Base-by-base conservation (phyloP, 805 yeast genomes). In the Barnettozyma sucrosica region DNA sequence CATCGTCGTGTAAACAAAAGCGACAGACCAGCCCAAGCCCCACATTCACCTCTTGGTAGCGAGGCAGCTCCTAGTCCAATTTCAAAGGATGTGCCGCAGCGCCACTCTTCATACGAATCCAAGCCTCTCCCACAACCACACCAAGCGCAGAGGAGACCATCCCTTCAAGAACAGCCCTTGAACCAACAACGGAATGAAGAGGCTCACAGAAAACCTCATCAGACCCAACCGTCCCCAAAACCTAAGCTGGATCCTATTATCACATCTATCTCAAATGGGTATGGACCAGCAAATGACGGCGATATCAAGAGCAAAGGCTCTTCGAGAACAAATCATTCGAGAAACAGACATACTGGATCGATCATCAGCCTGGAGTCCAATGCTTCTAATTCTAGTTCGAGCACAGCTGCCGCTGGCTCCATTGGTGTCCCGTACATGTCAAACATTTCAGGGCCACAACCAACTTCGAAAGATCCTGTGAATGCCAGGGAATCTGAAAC, bases 291-390 rank as follows among this genome's bases (percentile, higher is more conserved):
- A 2, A 20, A 34, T 34, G 37, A 18, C 18, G n/a, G 26, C 14
- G 41, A 37, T 8, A 13, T n/a, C 5, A n/a, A 37, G 26, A 9
- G 25, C n/a, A 20, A 18, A 21, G 41, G 16, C 18, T 21, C 41
- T 16, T 34, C 53, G 45, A 53, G 49, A 30, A 57, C 62, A 8
- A 66, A 66, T 45, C 71, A 67, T 47, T 56, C 70, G 3, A 62
- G 69, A 46, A 66, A 67, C 47, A 63, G 71, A 49, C 71, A 68
- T 45, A 54, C 58, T 13, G 62, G 62, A 3, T 56, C 59, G 9
- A 38, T 51, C 41, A 61, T 55, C 26, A 51, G 43, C 41, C 41
- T 48, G 39, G 51, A 51, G 24, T 41, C 45, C 6, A 28, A 21
- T 5, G 26, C 30, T 26, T 20, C 43, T 3, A 41, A 26, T 3